A percentile compares a stretch with the other conserved stretches of the same genome.
Conservation (phyloP, 2,329 filamentous ascomycete species). For the Nigrospora osmanthi region DNA sequence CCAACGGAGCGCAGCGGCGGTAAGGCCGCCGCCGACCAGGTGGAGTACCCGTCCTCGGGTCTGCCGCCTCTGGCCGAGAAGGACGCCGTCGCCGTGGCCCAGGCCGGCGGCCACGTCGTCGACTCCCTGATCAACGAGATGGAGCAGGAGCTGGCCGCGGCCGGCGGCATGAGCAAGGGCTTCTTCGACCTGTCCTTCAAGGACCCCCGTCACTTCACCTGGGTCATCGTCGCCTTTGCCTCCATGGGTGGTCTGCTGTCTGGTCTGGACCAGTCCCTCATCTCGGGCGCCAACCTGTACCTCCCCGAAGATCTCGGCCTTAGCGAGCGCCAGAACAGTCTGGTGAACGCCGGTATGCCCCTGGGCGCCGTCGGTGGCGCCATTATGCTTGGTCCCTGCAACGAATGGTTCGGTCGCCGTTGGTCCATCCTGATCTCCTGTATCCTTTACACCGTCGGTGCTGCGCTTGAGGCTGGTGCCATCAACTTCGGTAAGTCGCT, state of each 20-base stretch:
- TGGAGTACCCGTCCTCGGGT: slow-evolving; percentile 12
- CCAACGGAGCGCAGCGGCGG: slow-evolving; percentile 1
- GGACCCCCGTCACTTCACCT: slow-evolving; percentile 59
- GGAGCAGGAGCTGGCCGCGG: slow-evolving; percentile 29
- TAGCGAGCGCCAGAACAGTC: slow-evolving; percentile 46
- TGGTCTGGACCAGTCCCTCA: slow-evolving; percentile 65
- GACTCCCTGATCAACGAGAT: slow-evolving; percentile 31
- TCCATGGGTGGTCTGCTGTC: slow-evolving; percentile 68
- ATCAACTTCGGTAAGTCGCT: slow-evolving; percentile 48
- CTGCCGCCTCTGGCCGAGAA: slow-evolving; percentile 16
- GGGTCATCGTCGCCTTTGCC: slow-evolving; percentile 61
- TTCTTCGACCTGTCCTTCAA: slow-evolving; percentile 50
- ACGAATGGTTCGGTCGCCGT: slow-evolving; percentile 60
- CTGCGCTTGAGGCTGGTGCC: slow-evolving; percentile 58
- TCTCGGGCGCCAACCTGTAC: slow-evolving; percentile 62
- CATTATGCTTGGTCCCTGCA: slow-evolving; percentile 56
- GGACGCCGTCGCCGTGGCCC: slow-evolving; percentile 27
- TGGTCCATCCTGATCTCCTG: slow-evolving; percentile 64
- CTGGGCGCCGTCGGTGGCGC: slow-evolving; percentile 65
- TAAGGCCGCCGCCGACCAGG: slow-evolving; percentile 9
- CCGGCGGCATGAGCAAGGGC: slow-evolving; percentile 20
- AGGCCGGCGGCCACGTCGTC: slow-evolving; percentile 24
- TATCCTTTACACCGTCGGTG: slow-evolving; percentile 63
- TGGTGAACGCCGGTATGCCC: slow-evolving; percentile 65
- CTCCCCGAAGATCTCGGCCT: slow-evolving; percentile 52